Evolutionary conservation across 1,284 basidiomycete species (phyloP), one percentile per base, ranked within the genome.

Genomic region (Trichosporon ovoides): DNA sequence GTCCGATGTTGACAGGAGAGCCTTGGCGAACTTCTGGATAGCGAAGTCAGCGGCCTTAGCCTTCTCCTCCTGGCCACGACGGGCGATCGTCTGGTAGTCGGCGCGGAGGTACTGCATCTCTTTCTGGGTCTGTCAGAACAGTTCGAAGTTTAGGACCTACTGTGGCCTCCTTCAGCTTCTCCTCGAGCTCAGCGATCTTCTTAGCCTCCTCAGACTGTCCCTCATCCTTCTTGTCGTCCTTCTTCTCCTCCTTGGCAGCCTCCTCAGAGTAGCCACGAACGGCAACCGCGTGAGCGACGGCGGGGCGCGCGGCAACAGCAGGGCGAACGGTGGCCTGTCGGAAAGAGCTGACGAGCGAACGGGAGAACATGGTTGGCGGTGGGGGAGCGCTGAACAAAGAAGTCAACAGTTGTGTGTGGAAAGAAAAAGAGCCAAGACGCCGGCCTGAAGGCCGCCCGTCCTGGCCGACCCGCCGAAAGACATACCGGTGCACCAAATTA

Each of bases 41-140:
- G 93, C 94, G 78, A 89, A 95, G 78, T 97, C 92, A 61, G 86
- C 85, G 18, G 92, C 90, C 76, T 91, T 89, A 72, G 89, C 84
- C 81, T 91, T 93, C 79, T 98, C 95, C 63, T 90, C 84, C 28
- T 86, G 85, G 57, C 91, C 83, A 67, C 94, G 91, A 59, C 92
- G 87, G 74, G 94, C 91, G 52, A 97, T 82, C 75, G 98, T 99
- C 63, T 97, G 82, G 78, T 92, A 91, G 80, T 98, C 95, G 65
- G 95, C 96, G 73, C 91, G 87, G 59, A 89, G 81, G 74, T 95
- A 94, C 60, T 88, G 86, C 70, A 93, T 80, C 68, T 90, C 87
- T 70, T 85, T 82, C 91, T 93, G 69, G 10, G 1, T 13, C n/a
- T 9, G 56, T 58, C 34, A 61, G 59, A n/a, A n/a, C n/a, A n/a